These are phyloP conservation scores for Lachancea sp. DNA, from an alignment of 805 yeast genomes.

Conservation along the genomic window DNA sequence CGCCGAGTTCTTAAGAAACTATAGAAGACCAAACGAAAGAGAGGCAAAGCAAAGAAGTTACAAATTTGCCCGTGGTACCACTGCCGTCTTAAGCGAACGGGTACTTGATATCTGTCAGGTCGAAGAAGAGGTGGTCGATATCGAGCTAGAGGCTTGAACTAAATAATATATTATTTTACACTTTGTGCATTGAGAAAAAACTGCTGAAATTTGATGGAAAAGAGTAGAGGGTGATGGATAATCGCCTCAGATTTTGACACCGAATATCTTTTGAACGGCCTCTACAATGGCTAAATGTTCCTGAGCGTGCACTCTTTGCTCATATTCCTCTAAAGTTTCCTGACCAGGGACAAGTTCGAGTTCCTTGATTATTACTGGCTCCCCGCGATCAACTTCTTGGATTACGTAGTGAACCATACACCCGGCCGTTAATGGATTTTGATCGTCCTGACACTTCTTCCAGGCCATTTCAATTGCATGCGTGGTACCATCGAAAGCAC, in stretches of 20 bases:
- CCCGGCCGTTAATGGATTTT: slow-evolving; percentile 71
- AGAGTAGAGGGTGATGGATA: not conserved
- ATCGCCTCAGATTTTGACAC: not conserved
- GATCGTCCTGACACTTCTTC: slow-evolving; percentile 74
- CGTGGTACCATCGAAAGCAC: slow-evolving; percentile 87
- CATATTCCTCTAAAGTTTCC: slow-evolving; percentile 76
- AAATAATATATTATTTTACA: slow-evolving; percentile 4
- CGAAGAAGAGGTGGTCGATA: slow-evolving; percentile 51
- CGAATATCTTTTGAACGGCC: slow-evolving; percentile 65
- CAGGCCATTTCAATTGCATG: slow-evolving; percentile 96
- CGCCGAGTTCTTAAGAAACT: slow-evolving; percentile 78
- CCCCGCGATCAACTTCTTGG: slow-evolving; percentile 90
- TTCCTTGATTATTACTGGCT: slow-evolving; percentile 79
- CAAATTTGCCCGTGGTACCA: slow-evolving; percentile 89
- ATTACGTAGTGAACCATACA: slow-evolving; percentile 97
- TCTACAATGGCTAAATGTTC: slow-evolving; percentile 94
- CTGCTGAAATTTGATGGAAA: too few species aligned
- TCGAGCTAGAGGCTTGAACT: slow-evolving; percentile 11
- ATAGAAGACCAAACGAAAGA: slow-evolving; percentile 85
- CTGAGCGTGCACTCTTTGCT: slow-evolving; percentile 67
- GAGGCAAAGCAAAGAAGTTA: slow-evolving; percentile 75
- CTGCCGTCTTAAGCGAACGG: slow-evolving; percentile 69
- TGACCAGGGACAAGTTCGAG: slow-evolving; percentile 55
- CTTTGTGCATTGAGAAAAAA: slow-evolving; percentile 3
- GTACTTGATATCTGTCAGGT: slow-evolving; percentile 61